Conservation (phyloP, 2,329 filamentous ascomycete species). For the Huntiella abstrusa region DNA sequence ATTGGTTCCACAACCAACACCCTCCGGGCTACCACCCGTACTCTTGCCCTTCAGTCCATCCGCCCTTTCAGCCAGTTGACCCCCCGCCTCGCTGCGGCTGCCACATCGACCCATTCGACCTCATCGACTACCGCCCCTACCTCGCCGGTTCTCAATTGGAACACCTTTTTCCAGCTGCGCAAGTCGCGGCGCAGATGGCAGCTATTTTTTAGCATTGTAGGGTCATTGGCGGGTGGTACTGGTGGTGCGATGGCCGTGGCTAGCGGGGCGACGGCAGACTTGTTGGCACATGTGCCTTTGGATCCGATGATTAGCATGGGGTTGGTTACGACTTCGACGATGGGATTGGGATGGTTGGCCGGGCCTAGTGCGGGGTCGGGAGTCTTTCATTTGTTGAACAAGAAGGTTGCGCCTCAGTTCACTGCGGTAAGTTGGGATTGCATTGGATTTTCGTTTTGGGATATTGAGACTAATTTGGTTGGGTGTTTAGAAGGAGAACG, state of each 20-base stretch:
- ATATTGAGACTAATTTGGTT: neutral
- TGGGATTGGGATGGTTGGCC: conserved; percentile 70
- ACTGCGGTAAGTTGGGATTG: conserved; percentile 33
- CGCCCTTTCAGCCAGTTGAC: conserved; percentile 11
- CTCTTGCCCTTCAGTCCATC: conserved; percentile 7
- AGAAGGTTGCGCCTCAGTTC: conserved; percentile 47
- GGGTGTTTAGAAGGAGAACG: conserved; percentile 57
- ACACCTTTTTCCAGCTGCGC: conserved; percentile 81
- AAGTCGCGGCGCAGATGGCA: conserved; percentile 71
- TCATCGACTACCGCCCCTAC: conserved; percentile 14
- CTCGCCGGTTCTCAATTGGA: conserved; percentile 51
- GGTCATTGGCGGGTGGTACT: conserved; percentile 41
- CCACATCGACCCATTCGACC: conserved; percentile 9
- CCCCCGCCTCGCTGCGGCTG: conserved; percentile 8
- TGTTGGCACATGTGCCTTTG: conserved; percentile 55
- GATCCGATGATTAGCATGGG: conserved; percentile 79
- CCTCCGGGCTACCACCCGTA: conserved; percentile 1
- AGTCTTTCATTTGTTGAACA: conserved; percentile 60
- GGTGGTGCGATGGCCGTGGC: conserved; percentile 48
- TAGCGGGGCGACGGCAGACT: conserved; percentile 50
- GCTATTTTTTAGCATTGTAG: conserved; percentile 53
- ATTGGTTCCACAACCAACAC: conserved; percentile 3
- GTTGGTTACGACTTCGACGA: conserved; percentile 55
- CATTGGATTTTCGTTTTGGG: neutral
- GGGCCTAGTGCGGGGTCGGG: conserved; percentile 68